Percentiles rank a stretch among this genome's conserved stretches.
phyloP scores from a whole-genome alignment of 2,329 filamentous ascomycete genomes.

The Colletotrichum euphorbiae region DNA sequence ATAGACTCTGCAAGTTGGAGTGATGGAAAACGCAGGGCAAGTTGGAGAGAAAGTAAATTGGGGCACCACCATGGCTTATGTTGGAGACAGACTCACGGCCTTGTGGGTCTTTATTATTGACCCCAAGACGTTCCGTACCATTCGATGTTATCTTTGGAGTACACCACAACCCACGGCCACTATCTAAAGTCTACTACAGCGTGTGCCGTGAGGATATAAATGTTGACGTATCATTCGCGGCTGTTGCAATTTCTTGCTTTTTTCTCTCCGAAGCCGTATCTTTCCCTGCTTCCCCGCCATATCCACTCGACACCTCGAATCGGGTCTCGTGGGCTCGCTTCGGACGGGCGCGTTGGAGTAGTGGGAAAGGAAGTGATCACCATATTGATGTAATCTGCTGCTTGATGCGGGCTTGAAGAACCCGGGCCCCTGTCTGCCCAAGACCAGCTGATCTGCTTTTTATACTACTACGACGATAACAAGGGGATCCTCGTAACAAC shows the following conservation, averaged over 20 bases:
- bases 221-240: background rate
- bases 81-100: slow-evolving; percentile 31
- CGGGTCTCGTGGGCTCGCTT: background rate
- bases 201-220: background rate
- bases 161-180: slow-evolving; percentile 13
- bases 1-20: slow-evolving; percentile 22
- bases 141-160: slow-evolving; percentile 27
- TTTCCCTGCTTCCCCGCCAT: slow-evolving; percentile 28
- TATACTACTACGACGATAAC: background rate
- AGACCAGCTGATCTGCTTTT: too few species aligned
- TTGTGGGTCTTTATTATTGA: slow-evolving; percentile 18
- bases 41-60: slow-evolving; percentile 33
- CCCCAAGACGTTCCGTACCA: slow-evolving; percentile 14
- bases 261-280: slow-evolving; percentile 18
- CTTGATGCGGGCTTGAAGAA: background rate
- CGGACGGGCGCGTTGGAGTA: slow-evolving; percentile 14
- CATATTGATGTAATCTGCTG: background rate
- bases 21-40: slow-evolving; percentile 16
- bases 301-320: slow-evolving; percentile 22
- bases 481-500: background rate
- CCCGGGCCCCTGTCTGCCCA: too few species aligned
- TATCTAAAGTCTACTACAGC: slow-evolving; percentile 15
- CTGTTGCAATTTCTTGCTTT: slow-evolving; percentile 10
- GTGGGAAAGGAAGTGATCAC: background rate
- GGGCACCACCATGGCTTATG: slow-evolving; percentile 35